These are phyloP conservation scores for Juglanconis juglandina DNA, from an alignment of 2,329 filamentous ascomycete genomes.

Conservation along the genomic window DNA sequence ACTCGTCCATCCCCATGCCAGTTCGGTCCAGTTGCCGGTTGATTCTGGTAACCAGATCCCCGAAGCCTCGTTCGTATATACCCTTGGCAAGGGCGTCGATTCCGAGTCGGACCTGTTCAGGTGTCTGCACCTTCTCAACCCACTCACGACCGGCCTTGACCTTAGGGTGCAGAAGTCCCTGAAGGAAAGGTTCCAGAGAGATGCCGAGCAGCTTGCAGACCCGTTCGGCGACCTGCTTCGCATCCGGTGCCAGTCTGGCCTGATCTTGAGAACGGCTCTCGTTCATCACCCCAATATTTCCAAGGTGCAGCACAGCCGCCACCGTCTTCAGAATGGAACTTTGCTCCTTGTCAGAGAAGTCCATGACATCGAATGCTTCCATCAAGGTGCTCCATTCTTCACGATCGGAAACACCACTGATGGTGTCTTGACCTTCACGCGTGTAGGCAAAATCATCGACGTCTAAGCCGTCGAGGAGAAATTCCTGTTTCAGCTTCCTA, in stretches of 20 bases:
- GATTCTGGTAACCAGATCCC: conserved; percentile 86
- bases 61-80: conserved; percentile 95
- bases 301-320: conserved; percentile 86
- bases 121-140: conserved; percentile 98
- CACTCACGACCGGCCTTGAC: conserved; percentile 96
- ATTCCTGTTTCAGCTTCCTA: conserved; percentile 66
- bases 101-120: conserved; percentile 87
- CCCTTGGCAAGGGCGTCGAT: conserved; percentile 93
- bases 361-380: conserved; percentile 93
- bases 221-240: conserved; percentile 69
- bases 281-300: conserved; percentile 85
- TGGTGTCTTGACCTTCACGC: conserved; percentile 83
- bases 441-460: conserved; percentile 92
- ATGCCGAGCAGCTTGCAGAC: conserved; percentile 86
- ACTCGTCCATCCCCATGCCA: conserved; percentile 78
- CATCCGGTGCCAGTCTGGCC: conserved; percentile 74
- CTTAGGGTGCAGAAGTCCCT: conserved; percentile 83
- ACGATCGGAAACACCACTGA: conserved; percentile 81
- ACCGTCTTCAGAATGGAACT: conserved; percentile 78
- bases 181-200: conserved; percentile 76
- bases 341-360: conserved; percentile 83
- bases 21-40: conserved; percentile 88
- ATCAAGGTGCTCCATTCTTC: conserved; percentile 88
- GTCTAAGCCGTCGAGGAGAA: conserved; percentile 70
- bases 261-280: conserved; percentile 91